phyloP scores from a whole-genome alignment of 345 rosid genomes.

The Lenwebbia sp. region DNA sequence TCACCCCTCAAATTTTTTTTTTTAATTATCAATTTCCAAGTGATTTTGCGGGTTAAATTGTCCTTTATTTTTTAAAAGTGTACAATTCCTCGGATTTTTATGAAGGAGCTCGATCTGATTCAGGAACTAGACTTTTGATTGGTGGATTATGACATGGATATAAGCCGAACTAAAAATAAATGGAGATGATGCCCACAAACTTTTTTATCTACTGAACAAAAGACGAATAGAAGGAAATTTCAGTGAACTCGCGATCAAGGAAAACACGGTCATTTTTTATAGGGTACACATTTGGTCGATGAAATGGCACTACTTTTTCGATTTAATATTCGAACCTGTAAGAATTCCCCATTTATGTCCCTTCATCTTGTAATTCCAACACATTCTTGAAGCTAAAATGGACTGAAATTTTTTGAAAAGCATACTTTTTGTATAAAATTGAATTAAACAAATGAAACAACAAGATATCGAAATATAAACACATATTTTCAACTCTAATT shows the following conservation, averaged over 20 bases:
- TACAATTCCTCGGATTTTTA: background rate
- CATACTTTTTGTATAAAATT: background rate
- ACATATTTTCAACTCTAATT: background rate
- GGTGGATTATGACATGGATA: background rate
- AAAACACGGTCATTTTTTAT: background rate
- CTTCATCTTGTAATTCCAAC: background rate
- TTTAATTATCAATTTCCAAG: background rate
- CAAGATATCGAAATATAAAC: background rate
- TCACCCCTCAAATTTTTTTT: background rate
- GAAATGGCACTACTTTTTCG: background rate
- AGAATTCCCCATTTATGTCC: background rate
- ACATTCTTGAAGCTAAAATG: background rate
- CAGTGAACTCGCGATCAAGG: background rate
- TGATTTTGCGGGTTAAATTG: background rate
- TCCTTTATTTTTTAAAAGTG: background rate
- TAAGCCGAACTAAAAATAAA: background rate
- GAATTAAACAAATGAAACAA: background rate
- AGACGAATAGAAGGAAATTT: background rate
- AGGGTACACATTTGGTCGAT: background rate
- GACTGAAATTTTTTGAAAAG: background rate
- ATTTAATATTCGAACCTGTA: background rate
- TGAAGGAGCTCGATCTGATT: background rate
- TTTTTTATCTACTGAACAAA: background rate
- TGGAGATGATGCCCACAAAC: background rate
- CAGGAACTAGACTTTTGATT: background rate